Conservation (phyloP, 1,284 basidiomycete species). For the Rhizoctonia solani region DNA sequence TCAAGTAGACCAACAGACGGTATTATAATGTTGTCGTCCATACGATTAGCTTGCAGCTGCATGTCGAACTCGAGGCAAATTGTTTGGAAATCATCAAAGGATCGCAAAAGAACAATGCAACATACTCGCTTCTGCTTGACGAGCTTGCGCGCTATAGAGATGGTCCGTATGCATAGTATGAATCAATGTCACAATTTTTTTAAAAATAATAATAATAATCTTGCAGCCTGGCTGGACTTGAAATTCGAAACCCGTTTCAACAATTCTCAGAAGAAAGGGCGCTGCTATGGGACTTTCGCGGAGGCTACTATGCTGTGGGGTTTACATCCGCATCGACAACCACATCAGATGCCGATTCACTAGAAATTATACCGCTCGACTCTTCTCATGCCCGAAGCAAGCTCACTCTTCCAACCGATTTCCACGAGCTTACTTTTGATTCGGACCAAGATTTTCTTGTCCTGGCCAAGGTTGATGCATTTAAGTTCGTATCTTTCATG, state of each 20-base stretch:
- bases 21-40: not conserved
- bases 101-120: too few species aligned
- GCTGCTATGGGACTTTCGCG: not conserved
- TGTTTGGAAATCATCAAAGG: not conserved
- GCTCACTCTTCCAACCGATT: not conserved
- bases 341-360: not conserved
- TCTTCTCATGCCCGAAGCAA: not conserved
- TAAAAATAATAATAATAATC: too few species aligned
- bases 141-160: not conserved
- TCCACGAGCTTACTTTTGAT: not conserved
- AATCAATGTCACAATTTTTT: too few species aligned
- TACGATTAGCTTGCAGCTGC: not conserved
- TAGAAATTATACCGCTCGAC: not conserved
- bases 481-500: not conserved
- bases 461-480: not conserved
- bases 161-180: not conserved
- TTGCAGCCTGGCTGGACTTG: conserved; percentile 9
- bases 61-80: conserved; percentile 14
- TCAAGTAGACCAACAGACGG: not conserved
- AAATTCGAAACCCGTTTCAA: not conserved
- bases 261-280: not conserved
- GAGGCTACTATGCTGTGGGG: not conserved
- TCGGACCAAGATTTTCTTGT: not conserved
- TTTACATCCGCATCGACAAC: not conserved
- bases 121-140: not conserved